Conservation (phyloP, 2,329 filamentous ascomycete species). For the Cadophora sp. region DNA sequence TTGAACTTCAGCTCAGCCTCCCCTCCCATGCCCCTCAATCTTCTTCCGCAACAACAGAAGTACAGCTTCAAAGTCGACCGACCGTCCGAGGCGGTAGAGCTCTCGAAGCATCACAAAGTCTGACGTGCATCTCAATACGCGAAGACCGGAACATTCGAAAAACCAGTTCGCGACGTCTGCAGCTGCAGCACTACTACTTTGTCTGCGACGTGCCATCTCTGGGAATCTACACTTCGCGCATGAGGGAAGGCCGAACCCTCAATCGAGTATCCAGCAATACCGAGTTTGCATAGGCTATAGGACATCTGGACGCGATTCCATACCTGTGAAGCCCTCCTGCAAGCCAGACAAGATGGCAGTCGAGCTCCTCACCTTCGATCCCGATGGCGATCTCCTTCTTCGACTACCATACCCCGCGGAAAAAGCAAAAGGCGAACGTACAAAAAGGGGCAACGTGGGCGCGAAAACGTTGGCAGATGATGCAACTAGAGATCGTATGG, state of each 20-base stretch:
- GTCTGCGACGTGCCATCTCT: no score
- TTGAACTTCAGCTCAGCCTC: background rate
- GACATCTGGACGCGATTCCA: no score
- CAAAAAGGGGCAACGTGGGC: no score
- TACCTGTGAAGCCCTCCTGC: background rate
- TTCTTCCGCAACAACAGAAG: background rate
- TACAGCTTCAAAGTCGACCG: background rate
- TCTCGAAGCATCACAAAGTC: background rate
- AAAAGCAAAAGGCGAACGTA: background rate
- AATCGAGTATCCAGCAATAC: background rate
- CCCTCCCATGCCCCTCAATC: no score
- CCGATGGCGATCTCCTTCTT: constrained; percentile 23
- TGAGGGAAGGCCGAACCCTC: no score
- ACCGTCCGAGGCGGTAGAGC: background rate
- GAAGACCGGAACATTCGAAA: background rate
- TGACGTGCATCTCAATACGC: background rate
- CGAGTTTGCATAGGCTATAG: background rate
- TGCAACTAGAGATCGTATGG: background rate
- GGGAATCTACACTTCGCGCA: no score
- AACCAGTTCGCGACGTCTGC: no score
- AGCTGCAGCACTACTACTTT: no score
- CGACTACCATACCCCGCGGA: background rate
- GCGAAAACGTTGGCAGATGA: background rate
- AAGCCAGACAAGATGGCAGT: constrained; percentile 26
- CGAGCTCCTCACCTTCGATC: constrained; percentile 12